These are phyloP conservation scores for Phaffia tasmanica DNA, from an alignment of 768 basidiomycete species.

Conservation along the genomic window DNA sequence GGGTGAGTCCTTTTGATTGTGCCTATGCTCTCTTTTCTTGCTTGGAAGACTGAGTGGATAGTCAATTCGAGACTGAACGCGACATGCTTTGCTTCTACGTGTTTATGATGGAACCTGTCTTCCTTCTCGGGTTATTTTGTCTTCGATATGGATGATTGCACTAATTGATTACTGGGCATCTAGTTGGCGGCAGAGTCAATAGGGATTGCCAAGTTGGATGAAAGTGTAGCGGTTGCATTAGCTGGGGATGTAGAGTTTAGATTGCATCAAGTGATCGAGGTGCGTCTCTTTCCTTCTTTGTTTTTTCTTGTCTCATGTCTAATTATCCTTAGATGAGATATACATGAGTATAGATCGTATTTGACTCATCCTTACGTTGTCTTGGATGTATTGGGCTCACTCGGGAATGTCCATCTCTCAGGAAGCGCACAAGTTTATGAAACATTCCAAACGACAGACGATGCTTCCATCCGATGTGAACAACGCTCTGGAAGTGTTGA, in stretches of 20 bases:
- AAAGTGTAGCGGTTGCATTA: constrained; percentile 66
- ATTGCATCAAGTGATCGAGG: constrained; percentile 88
- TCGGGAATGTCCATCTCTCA: constrained; percentile 34
- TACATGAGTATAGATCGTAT: neutral
- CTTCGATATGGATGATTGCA: too few species aligned
- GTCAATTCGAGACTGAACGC: too few species aligned
- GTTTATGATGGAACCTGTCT: too few species aligned
- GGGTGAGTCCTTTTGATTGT: too few species aligned
- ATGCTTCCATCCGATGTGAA: constrained; percentile 85
- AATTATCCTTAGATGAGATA: neutral
- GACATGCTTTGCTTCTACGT: too few species aligned
- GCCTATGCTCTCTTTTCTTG: too few species aligned
- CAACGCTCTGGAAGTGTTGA: constrained; percentile 81
- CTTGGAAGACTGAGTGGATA: too few species aligned
- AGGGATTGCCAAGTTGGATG: constrained; percentile 61
- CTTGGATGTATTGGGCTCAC: neutral
- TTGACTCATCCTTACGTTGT: neutral
- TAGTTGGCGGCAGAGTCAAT: constrained; percentile 88
- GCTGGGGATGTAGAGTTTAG: constrained; percentile 96
- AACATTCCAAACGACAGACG: constrained; percentile 80
- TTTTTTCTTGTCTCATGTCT: neutral
- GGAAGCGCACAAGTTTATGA: constrained; percentile 96
- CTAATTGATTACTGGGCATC: too few species aligned
- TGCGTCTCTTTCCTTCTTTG: constrained; percentile 34
- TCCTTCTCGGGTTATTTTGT: too few species aligned